phyloP scores from a whole-genome alignment of 306 rosid genomes.

The Parietaria judaica region DNA sequence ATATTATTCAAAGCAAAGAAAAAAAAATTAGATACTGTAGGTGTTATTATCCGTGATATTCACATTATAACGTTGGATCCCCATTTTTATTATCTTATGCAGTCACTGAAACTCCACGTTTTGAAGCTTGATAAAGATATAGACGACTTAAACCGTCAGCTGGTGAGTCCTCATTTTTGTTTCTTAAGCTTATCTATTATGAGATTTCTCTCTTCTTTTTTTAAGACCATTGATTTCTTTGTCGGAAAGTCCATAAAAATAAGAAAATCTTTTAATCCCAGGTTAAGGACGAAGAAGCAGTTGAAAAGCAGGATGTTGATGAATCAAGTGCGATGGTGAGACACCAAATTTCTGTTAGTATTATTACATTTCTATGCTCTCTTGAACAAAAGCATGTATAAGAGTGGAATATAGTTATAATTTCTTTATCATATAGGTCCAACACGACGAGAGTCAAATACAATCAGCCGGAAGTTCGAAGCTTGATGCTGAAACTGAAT shows the following conservation, averaged over 20 bases:
- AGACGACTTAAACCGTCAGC: slow-evolving; percentile 52
- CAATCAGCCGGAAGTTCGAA: slow-evolving; percentile 24
- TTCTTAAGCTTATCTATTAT: not conserved
- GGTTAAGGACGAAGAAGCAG: slow-evolving; percentile 48
- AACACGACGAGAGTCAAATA: slow-evolving; percentile 19
- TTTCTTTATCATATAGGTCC: slow-evolving; percentile 30
- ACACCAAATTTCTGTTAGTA: slow-evolving; percentile 10
- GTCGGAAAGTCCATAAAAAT: slow-evolving; percentile 7
- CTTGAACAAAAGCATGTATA: slow-evolving; percentile 1
- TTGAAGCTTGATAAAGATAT: slow-evolving; percentile 57
- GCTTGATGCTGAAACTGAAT: slow-evolving; percentile 21
- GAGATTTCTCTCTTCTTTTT: not conserved
- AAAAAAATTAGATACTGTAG: not conserved
- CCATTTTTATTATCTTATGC: slow-evolving; percentile 27
- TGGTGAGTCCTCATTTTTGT: slow-evolving; percentile 43
- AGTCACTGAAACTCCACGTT: slow-evolving; percentile 95
- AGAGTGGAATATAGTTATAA: slow-evolving; percentile 13
- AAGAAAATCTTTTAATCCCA: slow-evolving; percentile 22
- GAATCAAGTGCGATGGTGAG: slow-evolving; percentile 44
- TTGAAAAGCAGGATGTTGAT: slow-evolving; percentile 25
- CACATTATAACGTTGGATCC: slow-evolving; percentile 19
- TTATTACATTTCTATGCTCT: slow-evolving; percentile 6
- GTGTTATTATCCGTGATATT: not conserved
- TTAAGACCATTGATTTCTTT: not conserved
- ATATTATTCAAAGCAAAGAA: not conserved